Percentiles rank a stretch among this genome's conserved stretches.
Conservation (phyloP, 805 yeast genomes). For the Metschnikowia henanensis region DNA sequence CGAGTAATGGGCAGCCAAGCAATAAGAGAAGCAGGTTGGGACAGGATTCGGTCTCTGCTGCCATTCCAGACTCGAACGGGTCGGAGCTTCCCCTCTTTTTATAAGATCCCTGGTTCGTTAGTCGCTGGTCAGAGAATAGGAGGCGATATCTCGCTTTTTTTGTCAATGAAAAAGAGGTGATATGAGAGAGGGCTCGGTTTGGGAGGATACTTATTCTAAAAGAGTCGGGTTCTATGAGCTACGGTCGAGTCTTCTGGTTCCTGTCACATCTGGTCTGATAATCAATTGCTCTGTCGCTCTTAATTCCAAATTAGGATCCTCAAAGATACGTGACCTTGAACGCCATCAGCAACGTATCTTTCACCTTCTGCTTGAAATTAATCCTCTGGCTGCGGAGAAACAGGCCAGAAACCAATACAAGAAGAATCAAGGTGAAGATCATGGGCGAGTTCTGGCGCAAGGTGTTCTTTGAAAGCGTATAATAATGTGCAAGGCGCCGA, state of each 20-base stretch:
- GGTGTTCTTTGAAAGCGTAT: constrained; percentile 22
- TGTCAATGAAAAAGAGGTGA: too few relatives aligned
- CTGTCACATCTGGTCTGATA: too few relatives aligned
- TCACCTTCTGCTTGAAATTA: constrained; percentile 29
- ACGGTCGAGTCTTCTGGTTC: too few relatives aligned
- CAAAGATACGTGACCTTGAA: constrained; percentile 41
- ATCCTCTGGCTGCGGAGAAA: constrained; percentile 25
- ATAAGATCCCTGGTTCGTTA: not conserved
- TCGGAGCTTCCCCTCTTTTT: not conserved
- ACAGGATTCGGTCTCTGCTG: not conserved
- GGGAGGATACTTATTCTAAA: too few relatives aligned
- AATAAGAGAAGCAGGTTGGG: constrained; percentile 1
- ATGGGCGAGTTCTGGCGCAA: constrained; percentile 30
- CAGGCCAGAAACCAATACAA: constrained; percentile 22
- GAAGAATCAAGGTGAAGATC: constrained; percentile 23
- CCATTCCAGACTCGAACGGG: not conserved
- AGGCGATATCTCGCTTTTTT: too few relatives aligned
- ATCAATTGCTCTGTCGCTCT: too few relatives aligned
- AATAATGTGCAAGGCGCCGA: constrained; percentile 2
- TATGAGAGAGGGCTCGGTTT: too few relatives aligned
- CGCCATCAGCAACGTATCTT: constrained; percentile 44
- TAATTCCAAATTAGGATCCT: too few relatives aligned
- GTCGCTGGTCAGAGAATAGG: not conserved
- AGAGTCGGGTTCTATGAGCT: too few relatives aligned
- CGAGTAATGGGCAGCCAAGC: not conserved